Evolutionary conservation across 345 rosid genomes (phyloP).

Genomic region (Eucalyptus polyanthemos): DNA sequence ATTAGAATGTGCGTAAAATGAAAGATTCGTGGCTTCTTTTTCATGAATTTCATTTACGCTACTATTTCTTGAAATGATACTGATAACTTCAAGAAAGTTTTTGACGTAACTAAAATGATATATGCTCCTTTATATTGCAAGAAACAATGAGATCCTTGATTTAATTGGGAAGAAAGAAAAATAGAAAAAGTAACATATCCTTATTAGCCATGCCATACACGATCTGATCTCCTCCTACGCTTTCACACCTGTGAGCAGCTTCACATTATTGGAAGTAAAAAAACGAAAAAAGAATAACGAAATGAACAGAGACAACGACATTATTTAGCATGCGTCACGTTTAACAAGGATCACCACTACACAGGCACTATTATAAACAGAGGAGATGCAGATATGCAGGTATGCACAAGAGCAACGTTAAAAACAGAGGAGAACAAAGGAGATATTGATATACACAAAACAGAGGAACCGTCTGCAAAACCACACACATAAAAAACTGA

Average conservation of each 20-base stretch:
- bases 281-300: neutral
- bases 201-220: neutral
- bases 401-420: too few relatives aligned
- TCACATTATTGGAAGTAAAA: neutral
- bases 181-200: neutral
- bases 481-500: too few relatives aligned
- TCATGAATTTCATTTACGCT: too few relatives aligned
- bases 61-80: too few relatives aligned
- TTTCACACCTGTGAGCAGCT: neutral
- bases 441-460: too few relatives aligned
- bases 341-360: neutral
- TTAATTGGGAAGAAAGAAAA: neutral
- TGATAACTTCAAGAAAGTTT: too few relatives aligned
- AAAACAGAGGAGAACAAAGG: too few relatives aligned
- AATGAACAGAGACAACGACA: neutral
- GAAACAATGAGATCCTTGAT: neutral
- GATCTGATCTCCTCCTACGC: neutral
- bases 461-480: too few relatives aligned
- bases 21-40: too few relatives aligned
- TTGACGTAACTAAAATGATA: neutral
- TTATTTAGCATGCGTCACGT: neutral
- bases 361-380: neutral
- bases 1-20: neutral
- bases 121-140: neutral
- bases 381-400: too few relatives aligned